Conservation (phyloP, 2,329 filamentous ascomycete genomes). For the Gyromitra esculenta region DNA sequence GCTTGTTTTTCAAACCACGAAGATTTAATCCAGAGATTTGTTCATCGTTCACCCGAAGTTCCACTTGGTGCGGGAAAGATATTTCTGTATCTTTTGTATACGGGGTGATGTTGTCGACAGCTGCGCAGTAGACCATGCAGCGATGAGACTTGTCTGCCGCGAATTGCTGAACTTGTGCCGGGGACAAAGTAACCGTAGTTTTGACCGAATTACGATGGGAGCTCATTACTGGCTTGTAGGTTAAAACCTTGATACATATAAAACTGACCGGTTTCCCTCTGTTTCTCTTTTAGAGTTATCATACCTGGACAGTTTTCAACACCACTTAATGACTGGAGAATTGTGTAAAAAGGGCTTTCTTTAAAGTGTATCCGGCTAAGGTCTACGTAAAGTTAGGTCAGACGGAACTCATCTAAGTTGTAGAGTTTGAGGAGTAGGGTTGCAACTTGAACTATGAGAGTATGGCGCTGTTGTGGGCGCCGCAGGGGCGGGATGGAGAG, state of each 20-base stretch:
- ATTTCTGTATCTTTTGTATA: conserved; percentile 70
- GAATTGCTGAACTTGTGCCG: conserved; percentile 67
- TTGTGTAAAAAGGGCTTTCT: conserved; percentile 83
- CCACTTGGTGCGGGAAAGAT: conserved; percentile 88
- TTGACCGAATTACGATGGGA: conserved; percentile 63
- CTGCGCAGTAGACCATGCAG: conserved; percentile 85
- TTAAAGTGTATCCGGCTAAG: conserved; percentile 68
- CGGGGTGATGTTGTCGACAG: conserved; percentile 70
- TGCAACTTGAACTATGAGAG: conserved; percentile 43
- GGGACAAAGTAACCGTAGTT: conserved; percentile 69
- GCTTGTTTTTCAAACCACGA: conserved; percentile 93
- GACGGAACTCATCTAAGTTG: conserved; percentile 61
- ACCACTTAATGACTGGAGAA: conserved; percentile 72
- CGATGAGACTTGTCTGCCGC: conserved; percentile 70
- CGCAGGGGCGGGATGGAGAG: conserved; percentile 33
- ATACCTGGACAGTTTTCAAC: conserved; percentile 77
- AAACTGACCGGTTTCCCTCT: background rate
- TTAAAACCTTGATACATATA: conserved; percentile 18
- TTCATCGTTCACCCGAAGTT: conserved; percentile 87
- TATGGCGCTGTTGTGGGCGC: conserved; percentile 40
- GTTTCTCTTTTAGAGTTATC: conserved; percentile 55
- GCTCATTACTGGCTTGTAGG: conserved; percentile 58
- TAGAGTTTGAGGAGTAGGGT: conserved; percentile 34
- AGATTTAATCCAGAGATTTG: conserved; percentile 87
- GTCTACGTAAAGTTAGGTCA: conserved; percentile 49